Evolutionary conservation across 139 green algal species (phyloP).

Genomic region (Micractinium sp.): DNA sequence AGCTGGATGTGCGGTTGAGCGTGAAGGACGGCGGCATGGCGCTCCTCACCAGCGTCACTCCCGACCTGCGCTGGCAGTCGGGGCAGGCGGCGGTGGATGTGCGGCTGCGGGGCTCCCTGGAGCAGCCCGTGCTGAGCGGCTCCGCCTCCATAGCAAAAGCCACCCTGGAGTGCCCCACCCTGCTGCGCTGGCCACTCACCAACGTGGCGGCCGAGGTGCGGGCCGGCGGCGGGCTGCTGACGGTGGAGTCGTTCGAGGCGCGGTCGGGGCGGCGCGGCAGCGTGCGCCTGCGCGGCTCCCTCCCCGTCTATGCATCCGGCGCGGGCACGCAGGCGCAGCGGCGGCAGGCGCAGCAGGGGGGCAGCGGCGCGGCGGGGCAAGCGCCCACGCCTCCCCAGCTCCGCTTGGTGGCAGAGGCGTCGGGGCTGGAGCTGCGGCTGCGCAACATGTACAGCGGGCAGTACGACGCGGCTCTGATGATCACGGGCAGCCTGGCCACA

Average conservation of each 20-base stretch:
- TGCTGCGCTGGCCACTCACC: constrained; percentile 63
- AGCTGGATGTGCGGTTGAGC: constrained; percentile 61
- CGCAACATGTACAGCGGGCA: constrained; percentile 77
- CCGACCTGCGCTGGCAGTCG: constrained; percentile 75
- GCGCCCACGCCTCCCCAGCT: neutral
- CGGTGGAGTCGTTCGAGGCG: constrained; percentile 74
- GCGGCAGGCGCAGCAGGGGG: neutral
- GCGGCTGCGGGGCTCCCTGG: constrained; percentile 41
- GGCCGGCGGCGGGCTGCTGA: constrained; percentile 55
- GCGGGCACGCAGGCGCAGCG: constrained; percentile 67
- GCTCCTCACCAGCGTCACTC: constrained; percentile 75
- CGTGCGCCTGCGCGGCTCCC: constrained; percentile 62
- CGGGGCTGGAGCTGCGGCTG: constrained; percentile 72
- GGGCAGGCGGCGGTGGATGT: constrained; percentile 77
- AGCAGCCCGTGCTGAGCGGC: constrained; percentile 55
- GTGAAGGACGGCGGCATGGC: constrained; percentile 87
- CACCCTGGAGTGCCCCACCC: constrained; percentile 55
- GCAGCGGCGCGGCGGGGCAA: neutral
- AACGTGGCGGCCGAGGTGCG: constrained; percentile 57
- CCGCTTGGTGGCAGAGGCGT: constrained; percentile 35
- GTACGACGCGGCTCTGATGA: constrained; percentile 67
- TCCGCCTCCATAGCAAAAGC: constrained; percentile 53
- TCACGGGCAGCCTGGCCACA: constrained; percentile 60
- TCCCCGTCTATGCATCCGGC: constrained; percentile 48
- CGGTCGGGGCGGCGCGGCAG: constrained; percentile 69